Evolutionary conservation across 805 yeast species (phyloP).

Genomic region (Candida piceae): DNA sequence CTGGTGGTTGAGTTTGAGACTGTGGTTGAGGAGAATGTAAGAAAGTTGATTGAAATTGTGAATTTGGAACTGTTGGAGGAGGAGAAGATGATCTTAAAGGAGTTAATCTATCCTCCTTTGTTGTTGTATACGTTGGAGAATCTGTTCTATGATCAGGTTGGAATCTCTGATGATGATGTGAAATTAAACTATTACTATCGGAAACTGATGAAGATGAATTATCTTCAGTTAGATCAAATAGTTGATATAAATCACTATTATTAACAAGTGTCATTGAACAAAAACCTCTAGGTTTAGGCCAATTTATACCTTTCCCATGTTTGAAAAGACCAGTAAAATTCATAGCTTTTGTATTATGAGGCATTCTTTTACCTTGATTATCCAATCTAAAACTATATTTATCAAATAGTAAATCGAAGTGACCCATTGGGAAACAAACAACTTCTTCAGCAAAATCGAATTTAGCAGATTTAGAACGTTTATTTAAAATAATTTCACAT

Average conservation of each 20-base stretch:
- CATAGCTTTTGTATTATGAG: constrained; percentile 2
- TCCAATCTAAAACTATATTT: constrained; percentile 16
- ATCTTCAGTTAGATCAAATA: constrained; percentile 2
- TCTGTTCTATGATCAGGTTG: constrained; percentile 4
- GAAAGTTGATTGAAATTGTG: background rate
- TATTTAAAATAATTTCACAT: constrained; percentile 30
- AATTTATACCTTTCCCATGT: constrained; percentile 14
- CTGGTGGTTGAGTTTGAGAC: constrained; percentile 1
- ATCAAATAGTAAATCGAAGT: constrained; percentile 20
- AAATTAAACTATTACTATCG: background rate
- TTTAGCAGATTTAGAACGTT: constrained; percentile 22
- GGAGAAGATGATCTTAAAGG: constrained; percentile 4
- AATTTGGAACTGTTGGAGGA: background rate
- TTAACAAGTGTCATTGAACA: constrained; percentile 21
- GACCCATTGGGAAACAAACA: constrained; percentile 28
- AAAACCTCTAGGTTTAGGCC: constrained; percentile 31
- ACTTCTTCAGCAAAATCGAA: constrained; percentile 26
- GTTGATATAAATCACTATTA: constrained; percentile 4
- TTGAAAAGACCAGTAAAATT: constrained; percentile 23
- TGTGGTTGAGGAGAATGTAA: background rate
- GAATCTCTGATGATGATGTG: background rate
- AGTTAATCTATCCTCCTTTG: constrained; percentile 1
- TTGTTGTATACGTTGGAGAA: background rate
- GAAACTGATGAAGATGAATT: background rate
- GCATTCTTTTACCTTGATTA: constrained; percentile 12